phyloP scores from a whole-genome alignment of 208 protist genomes.

The Herpetomonas muscarum region DNA sequence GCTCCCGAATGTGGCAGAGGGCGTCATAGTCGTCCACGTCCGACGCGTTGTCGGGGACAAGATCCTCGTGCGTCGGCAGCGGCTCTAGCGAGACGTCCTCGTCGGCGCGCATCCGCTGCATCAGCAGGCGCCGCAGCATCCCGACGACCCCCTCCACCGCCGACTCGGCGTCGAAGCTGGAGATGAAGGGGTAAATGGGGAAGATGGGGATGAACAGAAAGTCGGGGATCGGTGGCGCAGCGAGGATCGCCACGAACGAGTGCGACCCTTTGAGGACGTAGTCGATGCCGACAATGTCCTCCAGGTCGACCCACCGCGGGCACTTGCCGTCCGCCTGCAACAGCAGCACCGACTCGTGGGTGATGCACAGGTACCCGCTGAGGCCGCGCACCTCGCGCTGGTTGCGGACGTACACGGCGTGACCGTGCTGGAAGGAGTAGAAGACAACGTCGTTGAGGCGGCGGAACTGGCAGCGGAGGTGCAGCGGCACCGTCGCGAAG shows the following conservation, averaged over 20 bases:
- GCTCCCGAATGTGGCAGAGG: constrained; percentile 32
- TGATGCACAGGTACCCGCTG: constrained; percentile 35
- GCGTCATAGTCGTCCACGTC: constrained; percentile 30
- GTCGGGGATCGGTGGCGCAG: constrained; percentile 29
- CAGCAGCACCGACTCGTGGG: constrained; percentile 36
- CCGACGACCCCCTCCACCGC: constrained; percentile 32
- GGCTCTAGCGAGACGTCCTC: constrained; percentile 30
- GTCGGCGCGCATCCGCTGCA: constrained; percentile 32
- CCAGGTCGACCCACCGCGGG: constrained; percentile 36
- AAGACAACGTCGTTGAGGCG: constrained; percentile 39
- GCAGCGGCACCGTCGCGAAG: constrained; percentile 46
- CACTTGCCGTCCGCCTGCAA: constrained; percentile 39
- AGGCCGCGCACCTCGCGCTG: constrained; percentile 40
- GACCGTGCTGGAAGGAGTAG: constrained; percentile 44
- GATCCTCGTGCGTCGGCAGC: constrained; percentile 9
- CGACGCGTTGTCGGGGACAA: constrained; percentile 13
- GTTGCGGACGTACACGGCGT: constrained; percentile 38
- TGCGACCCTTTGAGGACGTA: constrained; percentile 32
- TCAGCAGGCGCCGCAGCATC: constrained; percentile 37
- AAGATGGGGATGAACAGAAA: constrained; percentile 44
- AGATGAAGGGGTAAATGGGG: constrained; percentile 31
- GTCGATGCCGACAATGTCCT: constrained; percentile 37
- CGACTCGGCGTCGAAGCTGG: constrained; percentile 37
- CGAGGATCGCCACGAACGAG: constrained; percentile 34
- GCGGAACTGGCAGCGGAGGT: constrained; percentile 42